Base-by-base conservation (phyloP, 345 rosid species). In the Salix koriyanagi region DNA sequence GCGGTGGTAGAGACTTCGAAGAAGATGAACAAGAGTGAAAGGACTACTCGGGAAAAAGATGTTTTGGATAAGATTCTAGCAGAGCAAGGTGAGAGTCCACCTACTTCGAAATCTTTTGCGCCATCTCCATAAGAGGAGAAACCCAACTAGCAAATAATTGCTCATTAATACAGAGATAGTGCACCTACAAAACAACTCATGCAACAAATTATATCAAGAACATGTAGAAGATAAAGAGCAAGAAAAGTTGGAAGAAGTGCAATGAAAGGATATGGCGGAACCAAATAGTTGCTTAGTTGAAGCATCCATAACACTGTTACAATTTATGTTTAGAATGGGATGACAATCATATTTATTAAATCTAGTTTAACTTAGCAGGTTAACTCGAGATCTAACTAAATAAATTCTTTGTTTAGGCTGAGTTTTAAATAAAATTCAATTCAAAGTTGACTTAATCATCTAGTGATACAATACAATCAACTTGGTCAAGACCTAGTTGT, bases 31-130 rank as follows among this genome's bases (percentile, higher is more conserved):
- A 92, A 91, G 85, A 88, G 90, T 82, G 97, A 0, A 30, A 3
- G 32, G 32, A 30, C 32, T 30, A 94, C 86, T 61, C 90, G 93
- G 67, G 98, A 96, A 84, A 97, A 96, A 84, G 96, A 91, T 15
- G 99, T 91, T 79, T 87, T 96, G 89, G 99, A 93, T 81, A 91
- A 90, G 86, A 81, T 96, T 82, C 96, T 96, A 4, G 4, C 32
- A 30, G 32, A 30, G 32, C 32, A 91, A 85, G 97, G 96, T 71
- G 94, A 82, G 83, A 76, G 56, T 26, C 83, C 88, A 80, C 56
- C 88, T 72, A 71, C 66, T 67, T 74, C 79, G 39, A 90, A 83
- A 62, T 79, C 88, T 44, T 68, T 87, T 76, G 74, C 82, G 16
- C 67, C 77, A 61, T 82, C 88, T 23, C 79, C 79, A 30, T 2